Conservation (phyloP, 75 land plant species). For the Pinus albicaulis region DNA sequence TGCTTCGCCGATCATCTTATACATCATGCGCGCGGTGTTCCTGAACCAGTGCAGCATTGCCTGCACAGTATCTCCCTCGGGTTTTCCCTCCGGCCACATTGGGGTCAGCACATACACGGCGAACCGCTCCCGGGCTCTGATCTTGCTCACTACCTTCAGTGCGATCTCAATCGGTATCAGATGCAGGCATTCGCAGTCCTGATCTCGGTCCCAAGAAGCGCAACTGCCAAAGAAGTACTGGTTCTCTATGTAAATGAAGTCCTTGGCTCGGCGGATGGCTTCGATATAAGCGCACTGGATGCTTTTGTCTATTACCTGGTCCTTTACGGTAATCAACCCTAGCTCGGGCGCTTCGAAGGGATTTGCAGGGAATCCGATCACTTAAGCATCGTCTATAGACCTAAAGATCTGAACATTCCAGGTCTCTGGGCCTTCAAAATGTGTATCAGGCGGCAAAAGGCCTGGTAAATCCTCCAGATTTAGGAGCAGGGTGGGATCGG, state of each 20-base stretch:
- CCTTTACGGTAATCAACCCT: conserved; percentile 27
- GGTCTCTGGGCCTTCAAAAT: conserved; percentile 17
- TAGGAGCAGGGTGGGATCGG: not conserved
- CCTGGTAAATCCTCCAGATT: not conserved
- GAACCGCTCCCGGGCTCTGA: conserved; percentile 38
- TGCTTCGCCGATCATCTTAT: conserved; percentile 30
- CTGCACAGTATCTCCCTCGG: conserved; percentile 32
- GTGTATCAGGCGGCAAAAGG: not conserved
- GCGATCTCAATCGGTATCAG: conserved; percentile 52
- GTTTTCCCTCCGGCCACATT: conserved; percentile 61
- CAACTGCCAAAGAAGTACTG: conserved; percentile 63
- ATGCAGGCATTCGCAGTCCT: conserved; percentile 32
- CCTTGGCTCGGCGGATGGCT: conserved; percentile 50
- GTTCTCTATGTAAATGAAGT: conserved; percentile 61
- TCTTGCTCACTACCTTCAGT: conserved; percentile 52
- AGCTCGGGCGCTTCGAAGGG: not conserved
- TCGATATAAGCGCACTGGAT: conserved; percentile 46
- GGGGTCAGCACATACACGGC: conserved; percentile 47
- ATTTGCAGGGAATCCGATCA: conserved; percentile 22
- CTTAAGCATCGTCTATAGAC: conserved; percentile 72
- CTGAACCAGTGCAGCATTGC: conserved; percentile 44
- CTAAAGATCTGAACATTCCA: conserved; percentile 84
- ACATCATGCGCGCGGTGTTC: conserved; percentile 54
- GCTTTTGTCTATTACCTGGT: conserved; percentile 38
- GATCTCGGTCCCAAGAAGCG: conserved; percentile 29